Evolutionary conservation across 2,329 filamentous ascomycete genomes (phyloP).

Genomic region (Ambrosiella cleistominuta): DNA sequence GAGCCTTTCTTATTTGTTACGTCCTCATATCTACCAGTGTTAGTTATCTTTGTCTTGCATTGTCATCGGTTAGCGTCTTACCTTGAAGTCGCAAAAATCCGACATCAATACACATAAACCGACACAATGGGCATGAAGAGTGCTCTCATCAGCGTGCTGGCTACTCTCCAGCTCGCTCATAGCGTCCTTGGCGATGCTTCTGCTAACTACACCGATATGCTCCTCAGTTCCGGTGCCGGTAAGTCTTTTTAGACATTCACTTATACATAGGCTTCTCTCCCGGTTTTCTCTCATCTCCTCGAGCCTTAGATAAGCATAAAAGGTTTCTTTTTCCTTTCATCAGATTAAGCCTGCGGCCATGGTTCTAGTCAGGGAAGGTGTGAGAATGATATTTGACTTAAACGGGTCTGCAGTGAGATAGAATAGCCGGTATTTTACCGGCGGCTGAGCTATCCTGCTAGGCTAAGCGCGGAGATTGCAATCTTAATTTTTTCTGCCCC

Average conservation of each 20-base stretch:
- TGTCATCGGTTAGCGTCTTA: not conserved
- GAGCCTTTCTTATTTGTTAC: not conserved
- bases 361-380: not conserved
- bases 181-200: conserved; percentile 13
- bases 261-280: not conserved
- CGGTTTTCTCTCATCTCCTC: not conserved
- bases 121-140: conserved; percentile 8
- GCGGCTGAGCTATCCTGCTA: not conserved
- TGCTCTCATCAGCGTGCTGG: conserved; percentile 5
- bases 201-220: conserved; percentile 14
- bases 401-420: not conserved
- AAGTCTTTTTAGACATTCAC: not conserved
- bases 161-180: conserved; percentile 12
- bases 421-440: not conserved
- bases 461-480: too few species aligned
- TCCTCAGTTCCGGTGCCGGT: conserved; percentile 14
- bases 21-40: not conserved
- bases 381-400: not conserved
- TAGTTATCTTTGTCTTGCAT: not conserved
- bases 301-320: too few species aligned
- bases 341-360: not conserved
- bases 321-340: not conserved
- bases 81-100: not conserved
- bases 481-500: too few species aligned
- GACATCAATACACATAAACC: not conserved